Percentiles rank a stretch among this genome's conserved stretches.
Conservation (phyloP, 192 early-diverging fungal species). For the Diversispora epigaea region DNA sequence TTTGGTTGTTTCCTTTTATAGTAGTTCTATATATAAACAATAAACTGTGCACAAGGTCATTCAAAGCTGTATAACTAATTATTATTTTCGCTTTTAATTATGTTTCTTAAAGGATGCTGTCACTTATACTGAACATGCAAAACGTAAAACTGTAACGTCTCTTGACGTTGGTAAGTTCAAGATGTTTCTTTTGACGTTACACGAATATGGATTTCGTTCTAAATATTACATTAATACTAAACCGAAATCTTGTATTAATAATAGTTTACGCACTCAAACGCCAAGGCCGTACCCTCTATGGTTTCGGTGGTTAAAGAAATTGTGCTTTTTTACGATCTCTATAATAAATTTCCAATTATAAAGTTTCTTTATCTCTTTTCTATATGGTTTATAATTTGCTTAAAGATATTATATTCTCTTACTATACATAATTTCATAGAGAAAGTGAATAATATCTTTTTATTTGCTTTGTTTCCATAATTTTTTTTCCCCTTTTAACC, state of each 20-base stretch:
- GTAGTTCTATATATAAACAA: neutral
- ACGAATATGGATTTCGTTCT: neutral
- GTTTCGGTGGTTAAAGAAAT: constrained; percentile 55
- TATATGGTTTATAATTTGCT: too few relatives aligned
- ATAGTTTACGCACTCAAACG: constrained; percentile 96
- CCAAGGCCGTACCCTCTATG: constrained; percentile 93
- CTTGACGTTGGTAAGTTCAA: constrained; percentile 73
- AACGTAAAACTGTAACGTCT: constrained; percentile 99
- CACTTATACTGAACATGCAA: constrained; percentile 98
- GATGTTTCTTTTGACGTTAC: too few relatives aligned
- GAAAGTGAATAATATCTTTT: too few relatives aligned
- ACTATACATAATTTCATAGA: too few relatives aligned
- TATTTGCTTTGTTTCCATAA: too few relatives aligned
- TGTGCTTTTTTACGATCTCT: too few relatives aligned
- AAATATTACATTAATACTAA: neutral
- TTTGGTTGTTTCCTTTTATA: neutral
- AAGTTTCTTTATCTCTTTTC: too few relatives aligned
- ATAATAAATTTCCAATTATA: too few relatives aligned
- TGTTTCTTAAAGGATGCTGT: constrained; percentile 46
- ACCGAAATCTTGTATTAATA: neutral
- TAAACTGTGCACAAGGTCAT: too few relatives aligned
- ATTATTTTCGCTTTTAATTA: constrained; percentile 58
- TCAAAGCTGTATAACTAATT: neutral
- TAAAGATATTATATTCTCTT: too few relatives aligned
- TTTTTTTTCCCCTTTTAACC: too few relatives aligned